These are phyloP conservation scores for Calamus simplicifolius DNA, from an alignment of 176 grass and related monocot genomes.

Conservation along the genomic window DNA sequence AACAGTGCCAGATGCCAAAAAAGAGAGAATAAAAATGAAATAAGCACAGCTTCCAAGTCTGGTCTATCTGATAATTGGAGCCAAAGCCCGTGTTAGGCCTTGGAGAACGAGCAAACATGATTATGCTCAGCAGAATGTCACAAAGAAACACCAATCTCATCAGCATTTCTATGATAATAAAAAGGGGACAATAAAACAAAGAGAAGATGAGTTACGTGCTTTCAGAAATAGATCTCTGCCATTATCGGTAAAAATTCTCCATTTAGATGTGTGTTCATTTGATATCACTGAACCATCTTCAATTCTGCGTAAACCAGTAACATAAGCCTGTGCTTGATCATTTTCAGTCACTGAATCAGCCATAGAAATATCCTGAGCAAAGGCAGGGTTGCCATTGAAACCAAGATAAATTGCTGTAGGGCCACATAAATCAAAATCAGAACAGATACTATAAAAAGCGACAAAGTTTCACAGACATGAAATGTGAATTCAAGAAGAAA, in stretches of 20 bases:
- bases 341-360: conserved; percentile 31
- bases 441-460: background rate
- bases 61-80: too few species aligned
- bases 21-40: too few species aligned
- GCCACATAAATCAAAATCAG: conserved; percentile 12
- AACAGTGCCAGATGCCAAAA: too few species aligned
- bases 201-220: conserved; percentile 42
- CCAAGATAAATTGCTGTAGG: conserved; percentile 48
- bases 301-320: conserved; percentile 35
- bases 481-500: background rate
- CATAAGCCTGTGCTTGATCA: conserved; percentile 37
- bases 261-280: conserved; percentile 76
- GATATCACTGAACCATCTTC: conserved; percentile 90
- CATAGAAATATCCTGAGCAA: conserved; percentile 51
- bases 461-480: background rate
- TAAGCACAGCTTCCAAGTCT: too few species aligned
- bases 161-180: background rate
- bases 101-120: too few species aligned
- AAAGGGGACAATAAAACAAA: conserved; percentile 9
- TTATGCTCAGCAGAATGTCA: too few species aligned
- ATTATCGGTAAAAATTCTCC: conserved; percentile 84
- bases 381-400: conserved; percentile 29
- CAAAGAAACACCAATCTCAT: too few species aligned
- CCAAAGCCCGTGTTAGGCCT: too few species aligned
- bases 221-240: conserved; percentile 57